Base-by-base conservation (phyloP, 129 eudicot species). In the Helianthus tuberosus region DNA sequence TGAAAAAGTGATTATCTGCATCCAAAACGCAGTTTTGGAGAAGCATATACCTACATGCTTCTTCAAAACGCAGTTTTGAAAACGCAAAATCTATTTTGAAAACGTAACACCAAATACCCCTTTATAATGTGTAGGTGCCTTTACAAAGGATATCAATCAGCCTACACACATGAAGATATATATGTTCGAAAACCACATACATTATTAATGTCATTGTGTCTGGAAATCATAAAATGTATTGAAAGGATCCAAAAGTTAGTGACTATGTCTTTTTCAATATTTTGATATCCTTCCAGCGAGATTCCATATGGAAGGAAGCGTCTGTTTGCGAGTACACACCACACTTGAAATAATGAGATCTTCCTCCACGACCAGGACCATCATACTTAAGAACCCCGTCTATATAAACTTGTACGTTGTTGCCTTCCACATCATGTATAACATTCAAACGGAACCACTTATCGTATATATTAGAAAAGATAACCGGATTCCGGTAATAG, bases 361-460 rank as follows among this genome's bases (percentile, higher is more conserved):
- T 73, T 14, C 69, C 75, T 5, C 70, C 75, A 11, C 62, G 74
- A 16, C 69, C 83, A 17, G 38, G 9, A 1, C n/a, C 73, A 6
- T 66, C 67, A 1, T 64, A 50, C 35, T 71, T 79, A 8, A 73
- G 70, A 44, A 52, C 12, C 43, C 83, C 74, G 2, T 79, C 75
- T 44, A 79, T 53, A 25, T 61, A 79, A 13, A 73, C 83, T 47
- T 66, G 57, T 4, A 79, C 51, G 0, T n/a, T 79, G 50, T 65
- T 57, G 11, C 49, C 79, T 12, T 66, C 61, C 11, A 79, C 79
- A 44, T 79, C 79, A 15, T 73, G 79, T 44, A 73, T 79, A 47
- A 79, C 79, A 67, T 79, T 79, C 47, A 79, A 13, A 11, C 75
- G 83, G 9, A 79, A 79, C 83, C 83, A 79, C 8, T 10, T 55